Base-by-base conservation (phyloP, 1,139 yeast species). In the Blastobotrys illinoisensis region DNA sequence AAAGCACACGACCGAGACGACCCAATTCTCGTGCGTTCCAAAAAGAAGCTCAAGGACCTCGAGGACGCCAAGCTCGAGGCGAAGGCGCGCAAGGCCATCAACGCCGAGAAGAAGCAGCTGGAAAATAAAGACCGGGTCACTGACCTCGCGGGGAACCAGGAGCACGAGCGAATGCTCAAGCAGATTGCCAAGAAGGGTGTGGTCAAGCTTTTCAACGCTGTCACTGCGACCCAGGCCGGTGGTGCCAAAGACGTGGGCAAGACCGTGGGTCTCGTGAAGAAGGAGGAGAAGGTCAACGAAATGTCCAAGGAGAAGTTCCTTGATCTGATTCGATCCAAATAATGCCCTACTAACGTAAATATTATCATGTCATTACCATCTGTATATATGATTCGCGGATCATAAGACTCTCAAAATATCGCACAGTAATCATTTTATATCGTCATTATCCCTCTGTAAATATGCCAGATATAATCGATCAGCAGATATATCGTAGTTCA, bases 181-280 rank as follows among this genome's bases (percentile, higher is more conserved):
- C 91, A 90, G 67, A 79, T 84, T 36, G 98, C 98, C 0, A 97
- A 93, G 71, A 80, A 86, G 64, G 99, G 99, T 74, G 98, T 90
- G 16, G 95, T 93, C 18, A 83, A 86, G 65, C 77, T 93, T 58
- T 90, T 93, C 71, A 93, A 93, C 69, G 98, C 97, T 1, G 86
- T 93, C 32, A 78, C 90, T 65, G 80, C 88, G 46, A 86, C 97
- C 0, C 99, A 95, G 71, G 77, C 82, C 28, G 46, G 47, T 20
- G 20, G 45, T 13, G 44, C 54, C n/a, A 80, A 76, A 49, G 70
- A 71, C 65, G 71, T 54, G 71, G 76, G 55, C 64, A 65, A 60
- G 58, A 55, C 58, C 7, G 48, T 62, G 16, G 68, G 66, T n/a
- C 45, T 58, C 68, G 72, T 50, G 66, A 71, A 60, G 63, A 78